These are phyloP conservation scores for Penicillium sp. DNA, from an alignment of 2,329 filamentous ascomycete genomes.

Conservation along the genomic window DNA sequence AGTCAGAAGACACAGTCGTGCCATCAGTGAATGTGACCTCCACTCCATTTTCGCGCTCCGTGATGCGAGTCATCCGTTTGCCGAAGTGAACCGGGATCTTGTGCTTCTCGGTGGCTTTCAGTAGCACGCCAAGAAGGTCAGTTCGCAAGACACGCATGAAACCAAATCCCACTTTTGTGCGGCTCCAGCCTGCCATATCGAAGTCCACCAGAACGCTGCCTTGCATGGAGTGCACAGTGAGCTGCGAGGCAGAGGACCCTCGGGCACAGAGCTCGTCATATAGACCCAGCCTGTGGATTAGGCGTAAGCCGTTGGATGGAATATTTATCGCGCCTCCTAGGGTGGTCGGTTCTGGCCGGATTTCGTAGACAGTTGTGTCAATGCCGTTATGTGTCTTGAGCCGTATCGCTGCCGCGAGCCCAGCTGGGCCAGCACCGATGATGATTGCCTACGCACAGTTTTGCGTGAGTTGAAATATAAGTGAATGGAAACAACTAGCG, in stretches of 20 bases:
- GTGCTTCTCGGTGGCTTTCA: conserved; percentile 17
- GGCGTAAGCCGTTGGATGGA: conserved; percentile 33
- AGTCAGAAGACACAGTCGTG: conserved; percentile 12
- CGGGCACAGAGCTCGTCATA: conserved; percentile 16
- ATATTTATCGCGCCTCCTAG: conserved; percentile 36
- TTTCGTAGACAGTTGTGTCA: conserved; percentile 30
- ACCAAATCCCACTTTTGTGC: conserved; percentile 25
- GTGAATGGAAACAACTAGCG: too few species aligned
- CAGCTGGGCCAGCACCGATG: conserved; percentile 13
- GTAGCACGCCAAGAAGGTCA: conserved; percentile 31
- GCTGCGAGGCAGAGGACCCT: conserved; percentile 13
- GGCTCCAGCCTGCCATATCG: background rate
- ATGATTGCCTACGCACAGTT: background rate
- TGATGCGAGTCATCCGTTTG: conserved; percentile 23
- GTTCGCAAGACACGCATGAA: conserved; percentile 31
- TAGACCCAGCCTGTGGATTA: conserved; percentile 30
- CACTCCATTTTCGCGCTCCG: conserved; percentile 17
- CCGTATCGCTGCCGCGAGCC: conserved; percentile 23
- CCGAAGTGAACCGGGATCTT: conserved; percentile 29
- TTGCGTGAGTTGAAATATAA: too few species aligned
- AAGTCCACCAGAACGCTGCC: conserved; percentile 15
- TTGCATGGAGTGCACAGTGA: conserved; percentile 18
- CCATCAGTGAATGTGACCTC: conserved; percentile 20
- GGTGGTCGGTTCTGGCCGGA: conserved; percentile 32
- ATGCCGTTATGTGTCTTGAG: conserved; percentile 20